Percentiles rank a stretch among this genome's conserved stretches.
phyloP scores from a whole-genome alignment of 2,329 filamentous ascomycete species.

The Mariannaea sp. region DNA sequence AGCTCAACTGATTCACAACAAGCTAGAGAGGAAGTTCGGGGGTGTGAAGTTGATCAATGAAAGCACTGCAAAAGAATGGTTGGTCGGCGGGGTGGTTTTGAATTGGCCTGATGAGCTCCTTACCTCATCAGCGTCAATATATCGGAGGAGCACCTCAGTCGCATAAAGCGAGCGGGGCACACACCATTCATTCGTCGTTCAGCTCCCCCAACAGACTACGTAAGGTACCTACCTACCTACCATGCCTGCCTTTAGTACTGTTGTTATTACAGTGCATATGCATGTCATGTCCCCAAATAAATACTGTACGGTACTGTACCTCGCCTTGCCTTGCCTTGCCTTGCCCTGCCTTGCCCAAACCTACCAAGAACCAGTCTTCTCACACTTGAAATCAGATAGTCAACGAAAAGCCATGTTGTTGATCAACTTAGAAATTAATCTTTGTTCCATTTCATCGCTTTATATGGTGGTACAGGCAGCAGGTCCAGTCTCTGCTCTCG shows the following conservation, averaged over 20 bases:
- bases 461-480: conserved; percentile 41
- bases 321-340: neutral
- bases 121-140: conserved; percentile 16
- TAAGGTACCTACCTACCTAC: too few relatives aligned
- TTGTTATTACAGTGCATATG: conserved; percentile 32
- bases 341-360: neutral
- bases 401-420: neutral
- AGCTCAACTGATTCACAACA: neutral
- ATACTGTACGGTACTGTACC: conserved; percentile 1
- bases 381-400: too few relatives aligned
- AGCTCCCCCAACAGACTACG: too few relatives aligned
- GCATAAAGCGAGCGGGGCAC: conserved; percentile 29
- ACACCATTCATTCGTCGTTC: too few relatives aligned
- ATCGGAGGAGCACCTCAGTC: conserved; percentile 33
- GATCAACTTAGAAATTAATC: conserved; percentile 13
- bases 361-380: neutral
- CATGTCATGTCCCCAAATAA: neutral
- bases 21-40: neutral
- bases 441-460: conserved; percentile 29
- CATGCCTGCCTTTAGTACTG: too few relatives aligned
- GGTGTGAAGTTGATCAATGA: neutral
- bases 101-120: conserved; percentile 19
- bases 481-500: conserved; percentile 35
- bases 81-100: too few relatives aligned
- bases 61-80: neutral